Evolutionary conservation across 306 rosid genomes (phyloP).

Genomic region (Prunus fruticosa): DNA sequence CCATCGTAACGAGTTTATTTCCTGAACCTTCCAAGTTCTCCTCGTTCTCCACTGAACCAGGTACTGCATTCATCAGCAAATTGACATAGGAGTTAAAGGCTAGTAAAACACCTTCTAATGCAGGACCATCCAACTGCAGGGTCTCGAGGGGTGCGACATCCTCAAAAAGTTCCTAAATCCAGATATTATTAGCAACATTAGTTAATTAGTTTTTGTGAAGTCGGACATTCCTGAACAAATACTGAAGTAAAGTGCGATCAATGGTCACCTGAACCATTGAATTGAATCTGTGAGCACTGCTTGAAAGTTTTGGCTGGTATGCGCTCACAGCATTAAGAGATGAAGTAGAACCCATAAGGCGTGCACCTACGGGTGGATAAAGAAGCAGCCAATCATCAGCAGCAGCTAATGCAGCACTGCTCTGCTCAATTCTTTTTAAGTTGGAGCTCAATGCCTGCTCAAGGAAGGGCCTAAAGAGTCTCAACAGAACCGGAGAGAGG

Average conservation of each 20-base stretch:
- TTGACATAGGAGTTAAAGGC: slow-evolving; percentile 63
- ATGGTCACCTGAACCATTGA: slow-evolving; percentile 76
- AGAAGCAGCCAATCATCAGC: slow-evolving; percentile 75
- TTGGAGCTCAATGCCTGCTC: slow-evolving; percentile 55
- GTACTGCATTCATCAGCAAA: slow-evolving; percentile 66
- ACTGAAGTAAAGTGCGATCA: neutral
- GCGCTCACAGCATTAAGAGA: slow-evolving; percentile 30
- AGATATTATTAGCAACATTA: neutral
- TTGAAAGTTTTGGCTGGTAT: slow-evolving; percentile 72
- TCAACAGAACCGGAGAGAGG: slow-evolving; percentile 69
- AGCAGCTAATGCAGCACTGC: slow-evolving; percentile 69
- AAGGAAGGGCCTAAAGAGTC: slow-evolving; percentile 59
- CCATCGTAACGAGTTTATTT: slow-evolving; percentile 64
- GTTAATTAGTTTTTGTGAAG: neutral
- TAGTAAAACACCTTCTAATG: slow-evolving; percentile 70
- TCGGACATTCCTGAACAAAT: neutral
- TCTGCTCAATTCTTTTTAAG: slow-evolving; percentile 77
- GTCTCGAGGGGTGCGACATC: slow-evolving; percentile 70
- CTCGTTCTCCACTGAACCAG: slow-evolving; percentile 71
- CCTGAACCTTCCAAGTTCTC: slow-evolving; percentile 54
- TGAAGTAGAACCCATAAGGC: slow-evolving; percentile 43
- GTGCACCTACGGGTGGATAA: slow-evolving; percentile 43
- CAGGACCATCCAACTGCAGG: slow-evolving; percentile 61
- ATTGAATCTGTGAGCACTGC: slow-evolving; percentile 75
- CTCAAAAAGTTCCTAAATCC: slow-evolving; percentile 71